Evolutionary conservation across 176 grass and related monocot species (phyloP).

Genomic region (Elymus sibiricus): DNA sequence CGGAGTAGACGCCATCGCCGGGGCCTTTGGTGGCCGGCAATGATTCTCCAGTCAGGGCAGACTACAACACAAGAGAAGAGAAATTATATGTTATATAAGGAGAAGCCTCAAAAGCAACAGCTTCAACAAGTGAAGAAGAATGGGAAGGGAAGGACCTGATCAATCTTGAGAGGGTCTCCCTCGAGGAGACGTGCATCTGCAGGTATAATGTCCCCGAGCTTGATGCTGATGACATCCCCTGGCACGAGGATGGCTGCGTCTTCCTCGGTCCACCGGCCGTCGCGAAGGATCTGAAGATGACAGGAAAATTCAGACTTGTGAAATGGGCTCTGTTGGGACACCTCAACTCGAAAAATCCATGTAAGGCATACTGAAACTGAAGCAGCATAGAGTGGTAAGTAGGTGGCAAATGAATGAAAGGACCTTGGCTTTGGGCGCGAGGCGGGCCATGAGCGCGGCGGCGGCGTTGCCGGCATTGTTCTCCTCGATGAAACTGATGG

Average conservation of each 20-base stretch:
- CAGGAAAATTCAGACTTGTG: background rate
- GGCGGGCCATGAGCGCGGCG: constrained; percentile 69
- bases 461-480: constrained; percentile 78
- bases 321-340: background rate
- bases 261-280: constrained; percentile 61
- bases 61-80: constrained; percentile 33
- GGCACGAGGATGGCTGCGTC: constrained; percentile 70
- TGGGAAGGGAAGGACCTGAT: constrained; percentile 44
- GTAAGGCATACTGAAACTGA: background rate
- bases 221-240: constrained; percentile 67
- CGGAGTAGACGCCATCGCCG: constrained; percentile 76
- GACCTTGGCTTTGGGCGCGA: constrained; percentile 78
- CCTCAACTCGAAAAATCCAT: background rate
- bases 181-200: constrained; percentile 79
- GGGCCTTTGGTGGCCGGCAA: constrained; percentile 68
- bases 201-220: constrained; percentile 74
- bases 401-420: too few relatives aligned
- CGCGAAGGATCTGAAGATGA: constrained; percentile 45
- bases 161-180: constrained; percentile 81
- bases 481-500: constrained; percentile 76
- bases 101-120: background rate
- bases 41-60: constrained; percentile 69
- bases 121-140: background rate
- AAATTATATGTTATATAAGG: background rate
- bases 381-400: background rate